Percentiles rank a stretch among this genome's conserved stretches.
Conservation (phyloP, 495 filamentous ascomycete species). For the Cudoniella acicularis region DNA sequence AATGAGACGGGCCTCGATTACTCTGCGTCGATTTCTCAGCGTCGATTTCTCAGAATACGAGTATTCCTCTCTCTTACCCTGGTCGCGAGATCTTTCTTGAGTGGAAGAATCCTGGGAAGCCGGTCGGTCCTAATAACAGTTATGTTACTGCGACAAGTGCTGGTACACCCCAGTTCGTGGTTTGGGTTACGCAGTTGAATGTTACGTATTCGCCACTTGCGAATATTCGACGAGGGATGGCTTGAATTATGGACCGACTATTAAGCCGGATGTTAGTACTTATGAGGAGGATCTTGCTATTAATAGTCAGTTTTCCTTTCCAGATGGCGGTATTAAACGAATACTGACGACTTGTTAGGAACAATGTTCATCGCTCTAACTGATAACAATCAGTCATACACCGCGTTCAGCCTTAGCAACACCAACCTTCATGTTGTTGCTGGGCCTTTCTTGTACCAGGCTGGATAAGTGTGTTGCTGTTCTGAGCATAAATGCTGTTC, state of each 20-base stretch:
- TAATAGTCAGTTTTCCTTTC: no score
- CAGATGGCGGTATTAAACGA: conserved; percentile 35
- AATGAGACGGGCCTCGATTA: conserved; percentile 51
- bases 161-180: conserved; percentile 59
- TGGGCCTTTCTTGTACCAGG: conserved; percentile 70
- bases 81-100: conserved; percentile 66
- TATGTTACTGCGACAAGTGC: conserved; percentile 66
- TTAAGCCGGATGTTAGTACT: conserved; percentile 62
- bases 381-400: conserved; percentile 62
- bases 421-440: conserved; percentile 78
- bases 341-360: conserved; percentile 1
- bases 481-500: no score
- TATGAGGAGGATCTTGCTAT: conserved; percentile 65
- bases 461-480: no score
- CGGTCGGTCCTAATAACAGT: conserved; percentile 75
- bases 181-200: conserved; percentile 82
- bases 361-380: conserved; percentile 80
- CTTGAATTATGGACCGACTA: conserved; percentile 57
- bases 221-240: conserved; percentile 34
- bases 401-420: conserved; percentile 70
- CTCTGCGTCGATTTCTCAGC: conserved; percentile 58
- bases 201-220: conserved; percentile 72
- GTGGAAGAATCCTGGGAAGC: conserved; percentile 69
- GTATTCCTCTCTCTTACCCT: conserved; percentile 66
- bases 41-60: conserved; percentile 62